A percentile compares a stretch with the other conserved stretches of the same genome.
Conservation (phyloP, 192 early-diverging fungal genomes). For the Glomus cerebriforme region DNA sequence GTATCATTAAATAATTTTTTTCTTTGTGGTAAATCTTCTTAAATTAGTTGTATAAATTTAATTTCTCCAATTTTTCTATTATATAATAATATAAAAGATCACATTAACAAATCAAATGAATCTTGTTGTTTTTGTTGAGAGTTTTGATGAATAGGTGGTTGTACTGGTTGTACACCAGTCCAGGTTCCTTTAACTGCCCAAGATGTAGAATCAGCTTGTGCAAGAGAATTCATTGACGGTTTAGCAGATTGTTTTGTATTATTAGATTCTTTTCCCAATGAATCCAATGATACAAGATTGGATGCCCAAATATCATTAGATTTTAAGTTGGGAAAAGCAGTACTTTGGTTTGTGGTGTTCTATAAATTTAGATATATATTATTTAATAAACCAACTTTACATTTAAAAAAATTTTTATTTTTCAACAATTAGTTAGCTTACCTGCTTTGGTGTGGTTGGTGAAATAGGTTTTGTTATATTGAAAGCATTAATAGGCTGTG, state of each 20-base stretch:
- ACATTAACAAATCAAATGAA: conserved; percentile 27
- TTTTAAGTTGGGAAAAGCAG: conserved; percentile 34
- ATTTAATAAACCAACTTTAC: not conserved
- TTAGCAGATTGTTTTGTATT: conserved; percentile 41
- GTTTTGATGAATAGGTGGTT: not conserved
- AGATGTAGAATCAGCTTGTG: conserved; percentile 14
- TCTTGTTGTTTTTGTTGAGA: conserved; percentile 16
- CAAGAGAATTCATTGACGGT: conserved; percentile 62
- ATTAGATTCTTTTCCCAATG: conserved; percentile 54
- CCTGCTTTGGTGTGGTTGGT: conserved; percentile 16
- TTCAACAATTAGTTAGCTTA: not conserved
- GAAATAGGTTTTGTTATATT: conserved; percentile 22
- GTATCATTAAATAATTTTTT: too few species aligned
- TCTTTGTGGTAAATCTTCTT: too few species aligned
- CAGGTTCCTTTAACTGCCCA: conserved; percentile 22
- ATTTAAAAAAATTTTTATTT: not conserved
- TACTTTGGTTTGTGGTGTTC: conserved; percentile 1
- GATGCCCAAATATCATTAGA: conserved; percentile 73
- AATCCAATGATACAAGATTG: conserved; percentile 69
- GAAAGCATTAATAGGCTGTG: not conserved
- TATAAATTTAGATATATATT: not conserved
- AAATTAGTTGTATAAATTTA: not conserved
- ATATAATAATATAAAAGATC: not conserved
- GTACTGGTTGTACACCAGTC: not conserved
- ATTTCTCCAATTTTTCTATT: not conserved